A percentile compares a stretch with the other conserved stretches of the same genome.
These are phyloP conservation scores for Auricularia auricula-judae DNA, from an alignment of 768 basidiomycete genomes.

Conservation along the genomic window DNA sequence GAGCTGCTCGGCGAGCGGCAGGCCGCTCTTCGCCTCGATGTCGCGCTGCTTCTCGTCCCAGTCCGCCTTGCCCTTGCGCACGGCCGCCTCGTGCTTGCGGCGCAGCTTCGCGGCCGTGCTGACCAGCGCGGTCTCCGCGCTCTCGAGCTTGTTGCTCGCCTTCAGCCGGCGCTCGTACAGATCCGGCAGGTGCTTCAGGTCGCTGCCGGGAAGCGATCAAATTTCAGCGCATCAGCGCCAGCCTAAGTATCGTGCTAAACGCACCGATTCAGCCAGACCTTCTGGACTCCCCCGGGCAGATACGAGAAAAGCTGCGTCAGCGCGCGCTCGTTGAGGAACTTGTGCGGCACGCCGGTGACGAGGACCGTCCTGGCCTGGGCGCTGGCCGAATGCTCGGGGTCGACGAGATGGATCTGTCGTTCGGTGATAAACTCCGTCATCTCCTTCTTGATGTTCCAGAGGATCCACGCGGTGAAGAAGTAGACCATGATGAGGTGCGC, in stretches of 20 bases:
- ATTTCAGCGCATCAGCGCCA: not conserved
- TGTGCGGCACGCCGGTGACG: conserved; percentile 76
- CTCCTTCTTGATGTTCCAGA: conserved; percentile 70
- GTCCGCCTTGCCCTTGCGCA: conserved; percentile 21
- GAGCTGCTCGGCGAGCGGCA: conserved; percentile 33
- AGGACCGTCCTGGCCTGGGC: conserved; percentile 87
- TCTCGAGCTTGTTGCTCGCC: conserved; percentile 73
- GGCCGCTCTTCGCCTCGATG: conserved; percentile 20
- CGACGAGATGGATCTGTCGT: conserved; percentile 76
- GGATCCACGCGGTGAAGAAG: conserved; percentile 73
- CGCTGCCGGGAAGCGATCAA: conserved; percentile 26
- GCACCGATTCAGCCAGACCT: conserved; percentile 87
- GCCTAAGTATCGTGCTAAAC: not conserved
- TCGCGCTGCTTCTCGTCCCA: conserved; percentile 17
- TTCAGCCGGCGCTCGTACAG: conserved; percentile 64
- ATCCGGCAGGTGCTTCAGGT: conserved; percentile 80
- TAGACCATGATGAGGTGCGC: conserved; percentile 73
- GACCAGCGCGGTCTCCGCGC: conserved; percentile 70
- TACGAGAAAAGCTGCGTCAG: conserved; percentile 61
- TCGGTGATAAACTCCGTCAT: conserved; percentile 70
- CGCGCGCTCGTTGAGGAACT: conserved; percentile 61
- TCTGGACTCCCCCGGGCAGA: conserved; percentile 82
- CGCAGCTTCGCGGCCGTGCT: conserved; percentile 66
- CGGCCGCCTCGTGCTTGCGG: conserved; percentile 38
- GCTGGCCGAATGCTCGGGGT: conserved; percentile 57